phyloP scores from a whole-genome alignment of 2,329 filamentous ascomycete genomes.

The Hirsutella minnesotensis region DNA sequence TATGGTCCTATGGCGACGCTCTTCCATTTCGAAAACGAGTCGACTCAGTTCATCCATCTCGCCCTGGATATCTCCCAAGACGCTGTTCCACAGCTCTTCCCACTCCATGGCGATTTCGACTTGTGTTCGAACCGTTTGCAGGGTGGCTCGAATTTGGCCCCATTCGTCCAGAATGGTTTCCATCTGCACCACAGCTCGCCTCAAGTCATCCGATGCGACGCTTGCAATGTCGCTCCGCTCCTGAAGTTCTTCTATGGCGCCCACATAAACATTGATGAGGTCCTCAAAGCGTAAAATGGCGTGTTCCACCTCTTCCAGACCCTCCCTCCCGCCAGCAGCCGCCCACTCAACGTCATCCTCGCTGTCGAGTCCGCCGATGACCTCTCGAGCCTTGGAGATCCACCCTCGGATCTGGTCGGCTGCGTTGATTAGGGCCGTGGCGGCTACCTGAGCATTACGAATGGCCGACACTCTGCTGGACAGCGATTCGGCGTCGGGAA shows the following conservation, averaged over 20 bases:
- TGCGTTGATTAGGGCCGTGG: conserved; percentile 71
- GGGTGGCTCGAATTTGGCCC: conserved; percentile 64
- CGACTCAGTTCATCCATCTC: conserved; percentile 71
- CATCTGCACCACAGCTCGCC: conserved; percentile 74
- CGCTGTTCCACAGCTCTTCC: conserved; percentile 92
- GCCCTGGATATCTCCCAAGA: conserved; percentile 82
- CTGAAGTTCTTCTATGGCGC: conserved; percentile 88
- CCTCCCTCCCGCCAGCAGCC: conserved; percentile 72
- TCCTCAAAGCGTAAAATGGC: conserved; percentile 78
- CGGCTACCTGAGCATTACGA: conserved; percentile 71
- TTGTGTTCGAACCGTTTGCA: conserved; percentile 74
- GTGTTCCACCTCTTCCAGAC: conserved; percentile 58
- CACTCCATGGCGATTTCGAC: conserved; percentile 98
- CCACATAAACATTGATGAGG: conserved; percentile 83
- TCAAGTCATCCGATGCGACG: conserved; percentile 61
- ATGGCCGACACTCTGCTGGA: conserved; percentile 77
- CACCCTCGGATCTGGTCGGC: conserved; percentile 88
- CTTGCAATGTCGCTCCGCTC: conserved; percentile 60
- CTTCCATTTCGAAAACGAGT: conserved; percentile 95
- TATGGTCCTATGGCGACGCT: conserved; percentile 74
- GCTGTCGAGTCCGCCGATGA: conserved; percentile 78
- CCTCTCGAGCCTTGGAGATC: conserved; percentile 86
- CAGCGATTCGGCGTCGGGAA: conserved; percentile 75
- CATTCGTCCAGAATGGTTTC: conserved; percentile 76
- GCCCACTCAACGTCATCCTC: conserved; percentile 99